Percentiles rank a stretch among this genome's conserved stretches.
Evolutionary conservation across 768 basidiomycete species (phyloP).

Genomic region (Rhodotorula babjevae): DNA sequence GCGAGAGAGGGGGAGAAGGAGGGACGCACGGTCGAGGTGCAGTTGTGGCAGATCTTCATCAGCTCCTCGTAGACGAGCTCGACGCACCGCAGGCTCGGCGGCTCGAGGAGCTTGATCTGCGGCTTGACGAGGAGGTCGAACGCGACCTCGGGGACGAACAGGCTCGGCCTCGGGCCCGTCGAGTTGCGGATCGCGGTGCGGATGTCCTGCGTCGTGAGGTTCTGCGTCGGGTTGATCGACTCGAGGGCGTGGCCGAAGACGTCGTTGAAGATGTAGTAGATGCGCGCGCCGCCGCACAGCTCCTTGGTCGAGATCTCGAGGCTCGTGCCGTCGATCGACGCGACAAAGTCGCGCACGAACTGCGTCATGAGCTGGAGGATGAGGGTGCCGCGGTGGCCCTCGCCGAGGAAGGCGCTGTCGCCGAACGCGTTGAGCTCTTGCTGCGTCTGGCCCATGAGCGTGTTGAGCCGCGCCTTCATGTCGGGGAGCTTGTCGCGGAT

Average conservation of each 20-base stretch:
- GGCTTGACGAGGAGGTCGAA: conserved; percentile 97
- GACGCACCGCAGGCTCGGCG: conserved; percentile 89
- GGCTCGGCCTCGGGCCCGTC: conserved; percentile 88
- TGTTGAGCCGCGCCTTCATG: conserved; percentile 98
- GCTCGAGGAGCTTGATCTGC: conserved; percentile 91
- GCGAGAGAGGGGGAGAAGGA: not conserved
- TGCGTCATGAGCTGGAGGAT: conserved; percentile 96
- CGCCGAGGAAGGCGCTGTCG: conserved; percentile 78
- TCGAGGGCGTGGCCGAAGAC: conserved; percentile 88
- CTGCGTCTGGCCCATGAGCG: conserved; percentile 95
- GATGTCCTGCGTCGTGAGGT: conserved; percentile 89
- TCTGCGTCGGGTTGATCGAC: conserved; percentile 82
- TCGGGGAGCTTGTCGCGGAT: conserved; percentile 98
- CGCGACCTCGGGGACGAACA: conserved; percentile 95
- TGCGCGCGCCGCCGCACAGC: conserved; percentile 91
- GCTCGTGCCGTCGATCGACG: conserved; percentile 94
- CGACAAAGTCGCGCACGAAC: conserved; percentile 87
- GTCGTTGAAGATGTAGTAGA: conserved; percentile 99
- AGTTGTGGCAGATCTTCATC: conserved; percentile 99
- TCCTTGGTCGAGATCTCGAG: conserved; percentile 97
- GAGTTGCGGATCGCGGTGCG: conserved; percentile 97
- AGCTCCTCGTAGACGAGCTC: conserved; percentile 98
- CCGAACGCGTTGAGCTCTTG: conserved; percentile 97
- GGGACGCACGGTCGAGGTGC: conserved; percentile 53
- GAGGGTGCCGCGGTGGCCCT: conserved; percentile 77